Evolutionary conservation across 2,329 filamentous ascomycete genomes (phyloP).

Genomic region (Lecanicillium sp.): DNA sequence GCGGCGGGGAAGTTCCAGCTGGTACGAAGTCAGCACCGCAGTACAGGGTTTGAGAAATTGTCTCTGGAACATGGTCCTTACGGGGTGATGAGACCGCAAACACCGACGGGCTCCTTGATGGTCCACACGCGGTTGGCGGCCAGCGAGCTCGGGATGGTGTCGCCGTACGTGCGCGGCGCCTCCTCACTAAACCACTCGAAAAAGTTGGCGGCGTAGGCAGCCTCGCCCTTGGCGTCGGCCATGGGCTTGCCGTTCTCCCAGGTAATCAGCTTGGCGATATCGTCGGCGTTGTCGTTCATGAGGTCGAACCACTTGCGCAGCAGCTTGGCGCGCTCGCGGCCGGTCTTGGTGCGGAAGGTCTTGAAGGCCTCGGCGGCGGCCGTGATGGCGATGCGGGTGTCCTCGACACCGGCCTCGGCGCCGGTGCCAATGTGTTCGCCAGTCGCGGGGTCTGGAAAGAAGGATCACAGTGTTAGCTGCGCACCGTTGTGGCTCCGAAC

Average conservation of each 20-base stretch:
- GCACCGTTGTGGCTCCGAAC: conserved; percentile 71
- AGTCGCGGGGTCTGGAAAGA: conserved; percentile 69
- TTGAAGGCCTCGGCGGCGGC: conserved; percentile 75
- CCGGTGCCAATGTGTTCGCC: conserved; percentile 74
- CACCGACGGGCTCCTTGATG: conserved; percentile 76
- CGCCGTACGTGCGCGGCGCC: conserved; percentile 66
- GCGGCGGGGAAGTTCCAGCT: conserved; percentile 80
- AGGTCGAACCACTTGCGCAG: conserved; percentile 78
- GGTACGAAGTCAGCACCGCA: conserved; percentile 9
- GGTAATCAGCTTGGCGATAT: conserved; percentile 76
- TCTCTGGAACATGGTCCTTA: conserved; percentile 23
- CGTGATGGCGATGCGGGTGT: conserved; percentile 74
- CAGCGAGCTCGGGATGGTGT: conserved; percentile 64
- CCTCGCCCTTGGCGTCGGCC: conserved; percentile 67
- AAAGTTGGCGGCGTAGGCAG: conserved; percentile 66
- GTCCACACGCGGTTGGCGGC: conserved; percentile 71
- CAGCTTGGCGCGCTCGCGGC: conserved; percentile 66
- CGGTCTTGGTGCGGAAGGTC: conserved; percentile 63
- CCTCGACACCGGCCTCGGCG: conserved; percentile 74
- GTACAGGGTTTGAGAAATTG: too few species aligned
- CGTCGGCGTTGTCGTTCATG: conserved; percentile 70
- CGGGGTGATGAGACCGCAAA: conserved; percentile 77
- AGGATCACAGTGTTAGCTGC: conserved; percentile 10
- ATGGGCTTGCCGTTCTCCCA: conserved; percentile 87
- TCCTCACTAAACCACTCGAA: conserved; percentile 80